These are phyloP conservation scores for Rubus idaeus DNA, from an alignment of 306 rosid genomes.

Conservation along the genomic window DNA sequence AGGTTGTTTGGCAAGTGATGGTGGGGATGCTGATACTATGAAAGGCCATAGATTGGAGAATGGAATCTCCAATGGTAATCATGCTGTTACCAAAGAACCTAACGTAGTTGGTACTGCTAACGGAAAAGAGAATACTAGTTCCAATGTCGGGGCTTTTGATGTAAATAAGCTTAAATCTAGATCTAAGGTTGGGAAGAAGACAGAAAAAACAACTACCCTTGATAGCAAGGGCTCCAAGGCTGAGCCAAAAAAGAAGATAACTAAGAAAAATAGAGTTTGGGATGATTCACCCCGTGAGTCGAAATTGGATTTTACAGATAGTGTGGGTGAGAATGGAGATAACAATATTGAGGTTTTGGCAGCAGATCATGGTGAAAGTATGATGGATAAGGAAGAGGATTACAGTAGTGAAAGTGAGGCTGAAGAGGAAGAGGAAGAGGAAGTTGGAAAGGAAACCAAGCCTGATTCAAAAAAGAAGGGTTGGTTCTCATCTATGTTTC, in stretches of 20 bases:
- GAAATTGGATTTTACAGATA: slow-evolving; percentile 84
- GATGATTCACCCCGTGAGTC: slow-evolving; percentile 46
- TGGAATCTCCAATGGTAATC: slow-evolving; percentile 57
- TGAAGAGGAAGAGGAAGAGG: slow-evolving; percentile 81
- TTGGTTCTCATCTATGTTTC: slow-evolving; percentile 96
- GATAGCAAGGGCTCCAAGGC: slow-evolving; percentile 64
- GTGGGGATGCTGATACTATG: slow-evolving; percentile 40
- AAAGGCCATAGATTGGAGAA: slow-evolving; percentile 61
- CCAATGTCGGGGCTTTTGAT: slow-evolving; percentile 91
- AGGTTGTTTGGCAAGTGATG: slow-evolving; percentile 46
- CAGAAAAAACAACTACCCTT: slow-evolving; percentile 55
- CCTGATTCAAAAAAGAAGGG: slow-evolving; percentile 89
- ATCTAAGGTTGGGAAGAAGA: slow-evolving; percentile 72
- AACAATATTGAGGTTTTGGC: slow-evolving; percentile 62
- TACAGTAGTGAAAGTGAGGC: slow-evolving; percentile 86
- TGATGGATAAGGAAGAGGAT: slow-evolving; percentile 96
- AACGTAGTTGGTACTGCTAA: slow-evolving; percentile 47
- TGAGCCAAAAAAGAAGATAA: slow-evolving; percentile 64
- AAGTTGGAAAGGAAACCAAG: slow-evolving; percentile 54
- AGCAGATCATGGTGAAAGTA: slow-evolving; percentile 88
- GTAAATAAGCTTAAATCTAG: slow-evolving; percentile 91
- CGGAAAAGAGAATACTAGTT: slow-evolving; percentile 70
- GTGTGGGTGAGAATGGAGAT: slow-evolving; percentile 64
- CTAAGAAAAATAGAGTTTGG: slow-evolving; percentile 96
- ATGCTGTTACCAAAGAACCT: slow-evolving; percentile 46